Conservation (phyloP, 176 grass and related monocot species). For the Avena atlantica region DNA sequence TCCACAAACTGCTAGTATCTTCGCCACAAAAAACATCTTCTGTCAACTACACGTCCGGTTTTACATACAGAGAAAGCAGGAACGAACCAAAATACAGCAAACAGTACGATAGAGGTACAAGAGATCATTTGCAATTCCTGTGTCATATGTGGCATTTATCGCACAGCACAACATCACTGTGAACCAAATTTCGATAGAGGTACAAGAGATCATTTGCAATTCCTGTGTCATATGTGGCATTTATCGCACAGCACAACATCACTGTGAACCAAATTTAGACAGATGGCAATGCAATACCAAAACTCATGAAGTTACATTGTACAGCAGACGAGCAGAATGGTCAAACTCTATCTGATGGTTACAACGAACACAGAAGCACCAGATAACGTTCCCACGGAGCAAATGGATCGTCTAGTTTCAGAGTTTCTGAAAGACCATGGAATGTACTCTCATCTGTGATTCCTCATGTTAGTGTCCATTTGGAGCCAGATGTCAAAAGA, state of each 20-base stretch:
- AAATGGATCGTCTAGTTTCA: neutral
- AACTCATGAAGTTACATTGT: conserved; percentile 27
- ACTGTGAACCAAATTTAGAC: conserved; percentile 30
- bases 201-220: neutral
- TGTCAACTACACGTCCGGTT: neutral
- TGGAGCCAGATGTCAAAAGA: neutral
- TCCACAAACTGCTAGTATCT: neutral
- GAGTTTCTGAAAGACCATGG: neutral
- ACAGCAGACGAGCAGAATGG: conserved; percentile 31
- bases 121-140: too few species aligned
- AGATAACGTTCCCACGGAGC: conserved; percentile 12
- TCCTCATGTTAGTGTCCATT: neutral
- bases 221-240: neutral
- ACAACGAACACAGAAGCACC: conserved; percentile 3
- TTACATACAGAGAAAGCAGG: neutral
- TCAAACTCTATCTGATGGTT: conserved; percentile 9
- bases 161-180: neutral
- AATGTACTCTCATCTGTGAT: neutral
- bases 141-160: neutral
- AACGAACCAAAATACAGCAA: neutral
- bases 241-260: neutral
- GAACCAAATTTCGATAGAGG: conserved; percentile 24
- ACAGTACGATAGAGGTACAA: neutral
- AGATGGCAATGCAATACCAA: neutral
- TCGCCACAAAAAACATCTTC: neutral